Evolutionary conservation across 148 eudicot species (phyloP).

Genomic region (Euryodendron excelsum): DNA sequence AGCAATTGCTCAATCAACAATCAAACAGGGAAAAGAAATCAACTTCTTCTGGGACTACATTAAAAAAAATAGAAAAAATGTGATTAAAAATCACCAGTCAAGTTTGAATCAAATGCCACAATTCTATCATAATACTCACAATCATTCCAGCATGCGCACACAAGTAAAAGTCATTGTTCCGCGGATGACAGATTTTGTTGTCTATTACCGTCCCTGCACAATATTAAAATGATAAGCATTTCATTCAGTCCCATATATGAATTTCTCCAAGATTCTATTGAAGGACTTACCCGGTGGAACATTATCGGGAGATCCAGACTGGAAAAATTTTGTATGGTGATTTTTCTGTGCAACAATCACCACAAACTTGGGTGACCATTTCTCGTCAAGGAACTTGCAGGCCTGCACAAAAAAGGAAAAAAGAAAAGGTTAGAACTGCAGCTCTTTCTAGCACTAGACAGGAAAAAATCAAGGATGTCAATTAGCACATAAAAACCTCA

Average conservation of each 20-base stretch:
- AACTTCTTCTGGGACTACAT: background rate
- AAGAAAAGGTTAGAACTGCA: background rate
- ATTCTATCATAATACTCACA: slow-evolving; percentile 40
- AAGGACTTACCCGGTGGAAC: slow-evolving; percentile 74
- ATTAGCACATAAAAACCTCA: slow-evolving; percentile 43
- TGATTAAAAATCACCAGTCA: background rate
- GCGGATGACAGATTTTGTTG: slow-evolving; percentile 82
- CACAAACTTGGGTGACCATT: slow-evolving; percentile 75
- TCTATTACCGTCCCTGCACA: slow-evolving; percentile 86
- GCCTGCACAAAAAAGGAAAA: slow-evolving; percentile 33
- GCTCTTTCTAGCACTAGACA: no score
- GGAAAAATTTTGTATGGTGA: slow-evolving; percentile 92
- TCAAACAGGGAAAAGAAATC: background rate
- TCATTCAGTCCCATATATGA: background rate
- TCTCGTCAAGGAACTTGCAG: slow-evolving; percentile 83
- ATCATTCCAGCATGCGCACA: slow-evolving; percentile 98
- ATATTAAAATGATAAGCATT: background rate
- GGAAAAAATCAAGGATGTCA: background rate
- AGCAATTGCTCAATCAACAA: background rate
- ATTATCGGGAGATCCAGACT: slow-evolving; percentile 67
- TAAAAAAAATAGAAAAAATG: background rate
- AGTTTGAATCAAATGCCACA: background rate
- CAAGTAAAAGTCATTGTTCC: slow-evolving; percentile 78
- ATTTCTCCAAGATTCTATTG: background rate
- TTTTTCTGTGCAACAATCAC: slow-evolving; percentile 88